These are phyloP conservation scores for Aspergillus hortae DNA, from an alignment of 2,329 filamentous ascomycete genomes.

Conservation along the genomic window DNA sequence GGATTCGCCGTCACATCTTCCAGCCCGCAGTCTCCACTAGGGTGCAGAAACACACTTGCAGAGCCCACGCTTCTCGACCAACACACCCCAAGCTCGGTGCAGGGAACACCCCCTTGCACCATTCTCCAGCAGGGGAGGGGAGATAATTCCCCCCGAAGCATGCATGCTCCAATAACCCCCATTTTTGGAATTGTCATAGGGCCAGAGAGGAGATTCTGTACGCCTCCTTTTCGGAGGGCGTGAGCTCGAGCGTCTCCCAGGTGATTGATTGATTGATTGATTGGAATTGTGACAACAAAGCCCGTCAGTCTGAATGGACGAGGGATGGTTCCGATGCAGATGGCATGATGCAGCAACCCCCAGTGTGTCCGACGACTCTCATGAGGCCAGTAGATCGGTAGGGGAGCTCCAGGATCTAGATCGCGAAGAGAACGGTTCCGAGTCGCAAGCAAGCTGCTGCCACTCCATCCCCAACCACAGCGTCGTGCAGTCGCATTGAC, in stretches of 20 bases:
- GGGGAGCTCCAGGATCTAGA: no score
- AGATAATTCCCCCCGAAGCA: neutral
- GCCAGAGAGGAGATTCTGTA: no score
- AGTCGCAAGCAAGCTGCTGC: neutral
- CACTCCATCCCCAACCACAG: conserved; percentile 11
- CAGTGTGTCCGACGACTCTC: neutral
- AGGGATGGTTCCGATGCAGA: conserved; percentile 1
- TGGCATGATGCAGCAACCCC: conserved; percentile 3
- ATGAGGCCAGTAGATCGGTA: no score
- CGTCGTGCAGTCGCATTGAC: conserved; percentile 17
- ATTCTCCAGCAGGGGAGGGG: conserved; percentile 2
- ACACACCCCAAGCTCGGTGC: conserved; percentile 16
- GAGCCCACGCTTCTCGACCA: conserved; percentile 32
- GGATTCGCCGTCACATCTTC: conserved; percentile 31
- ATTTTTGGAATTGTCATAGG: no score
- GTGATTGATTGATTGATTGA: neutral
- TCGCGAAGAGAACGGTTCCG: no score
- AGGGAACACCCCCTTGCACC: conserved; percentile 13
- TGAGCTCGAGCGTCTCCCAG: no score
- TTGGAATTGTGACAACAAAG: neutral
- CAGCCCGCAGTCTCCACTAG: conserved; percentile 20
- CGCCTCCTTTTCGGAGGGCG: no score
- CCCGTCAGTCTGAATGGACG: neutral
- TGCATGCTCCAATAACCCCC: neutral
- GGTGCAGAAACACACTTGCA: conserved; percentile 29